Base-by-base conservation (phyloP, 2,329 filamentous ascomycete genomes). In the Colletotrichum euphorbiae region DNA sequence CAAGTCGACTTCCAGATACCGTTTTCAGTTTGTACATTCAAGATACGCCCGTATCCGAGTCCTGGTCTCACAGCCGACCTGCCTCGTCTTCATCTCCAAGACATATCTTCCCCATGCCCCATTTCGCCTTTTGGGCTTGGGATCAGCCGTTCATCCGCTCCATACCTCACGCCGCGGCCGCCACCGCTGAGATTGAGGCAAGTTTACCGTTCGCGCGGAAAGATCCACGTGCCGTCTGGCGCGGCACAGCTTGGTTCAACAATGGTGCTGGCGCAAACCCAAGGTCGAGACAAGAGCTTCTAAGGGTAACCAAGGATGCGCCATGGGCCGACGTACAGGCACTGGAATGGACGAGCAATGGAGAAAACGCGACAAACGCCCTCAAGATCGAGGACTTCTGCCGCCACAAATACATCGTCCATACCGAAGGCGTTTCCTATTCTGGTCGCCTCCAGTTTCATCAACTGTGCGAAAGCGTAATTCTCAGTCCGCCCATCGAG, bases 71-170 rank as follows among this genome's bases (percentile, higher is more conserved):
- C 76, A 78, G 81, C n/a, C 81, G 83, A 2, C 79, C 81, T 8
- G 80, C 80, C 21, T 77, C 81, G 73, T 78, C 81, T 0, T 46
- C 69, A 4, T 66, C 68, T 4, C 77, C 75, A 67, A 74, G 67
- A 64, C 80, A 81, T 40, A 78, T 78, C 66, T 87, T 85, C 76
- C 74, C 85, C 4, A 84, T 87, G 77, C 85, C 85, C 64, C 87
- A 85, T 77, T 89, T 85, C 79, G 80, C 80, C 73, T 85, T 83
- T 77, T 88, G 82, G 82, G 80, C 82, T 6, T 87, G 85, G 85
- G 77, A 82, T 21, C 78, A 85, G 51, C 82, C 81, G 60, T 84
- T 83, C 78, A 84, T 83, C 74, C 80, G 79, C 6, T 82, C 82
- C 6, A 73, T 85, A 13, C 70, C 76, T 11, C 76, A 79, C 55